Base-by-base conservation (phyloP, 768 basidiomycete species). In the Agaricus bisporus region DNA sequence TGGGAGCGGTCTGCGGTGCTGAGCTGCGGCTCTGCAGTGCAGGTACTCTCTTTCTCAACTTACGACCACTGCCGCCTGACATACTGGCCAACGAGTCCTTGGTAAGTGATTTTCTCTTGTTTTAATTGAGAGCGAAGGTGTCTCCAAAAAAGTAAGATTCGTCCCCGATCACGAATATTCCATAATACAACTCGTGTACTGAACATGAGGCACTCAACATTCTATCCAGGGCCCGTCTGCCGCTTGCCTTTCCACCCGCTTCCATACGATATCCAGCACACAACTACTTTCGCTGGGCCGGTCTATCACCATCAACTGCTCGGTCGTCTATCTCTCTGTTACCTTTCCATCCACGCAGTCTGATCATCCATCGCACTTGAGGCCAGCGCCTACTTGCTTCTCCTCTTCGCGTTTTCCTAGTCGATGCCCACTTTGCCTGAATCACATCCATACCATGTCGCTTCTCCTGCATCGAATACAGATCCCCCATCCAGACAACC, bases 181-280 rank as follows among this genome's bases (percentile, higher is more conserved):
- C 47, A 56, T 58, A 48, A 46, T 64, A 63, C 61, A 68, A 70
- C 74, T 72, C 74, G 76, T 77, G 77, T 69, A 61, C 70, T 75
- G 59, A 72, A 79, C 79, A 81, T 76, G 79, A 80, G 78, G 79
- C 79, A 71, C 58, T n/a, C 41, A 39, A 57, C 51, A 46, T 52
- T 45, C 51, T 39, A 46, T 45, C 43, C 51, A 44, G 43, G 51
- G 51, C 28, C 51, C 18, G 7, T 35, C 42, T 39, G 17, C 25
- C 18, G 42, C 18, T 20, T 25, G 20, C 41, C 29, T 22, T 50
- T 25, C 41, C 25, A 39, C 41, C 32, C 41, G 41, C 49, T 41
- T 22, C 49, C 12, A 46, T 32, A 38, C 42, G 51, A 46, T 52
- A 36, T 46, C 43, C 32, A 28, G 43, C 28, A 18, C 28, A 14